These are phyloP conservation scores for Nepenthes alata DNA, from an alignment of 179 eudicot species.

Conservation along the genomic window DNA sequence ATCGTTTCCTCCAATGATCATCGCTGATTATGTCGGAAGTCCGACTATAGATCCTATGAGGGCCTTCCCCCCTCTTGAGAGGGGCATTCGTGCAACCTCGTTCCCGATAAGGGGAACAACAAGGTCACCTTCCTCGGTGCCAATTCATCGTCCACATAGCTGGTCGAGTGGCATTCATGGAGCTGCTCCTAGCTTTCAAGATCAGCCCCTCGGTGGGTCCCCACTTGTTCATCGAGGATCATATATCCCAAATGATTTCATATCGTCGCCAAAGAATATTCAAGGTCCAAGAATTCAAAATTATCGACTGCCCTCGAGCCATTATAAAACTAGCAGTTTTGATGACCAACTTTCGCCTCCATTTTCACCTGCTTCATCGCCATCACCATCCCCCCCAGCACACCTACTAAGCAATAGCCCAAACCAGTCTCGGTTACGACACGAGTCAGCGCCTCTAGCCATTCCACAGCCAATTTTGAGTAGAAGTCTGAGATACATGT, in stretches of 20 bases:
- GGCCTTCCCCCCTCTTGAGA: conserved; percentile 53
- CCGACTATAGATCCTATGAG: conserved; percentile 84
- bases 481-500: conserved; percentile 61
- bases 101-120: conserved; percentile 31
- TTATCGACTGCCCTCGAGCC: conserved; percentile 30
- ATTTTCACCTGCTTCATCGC: conserved; percentile 78
- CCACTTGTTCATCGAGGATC: conserved; percentile 40
- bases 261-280: conserved; percentile 33
- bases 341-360: conserved; percentile 90
- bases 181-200: conserved; percentile 26
- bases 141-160: conserved; percentile 72
- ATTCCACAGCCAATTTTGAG: conserved; percentile 80
- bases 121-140: conserved; percentile 32
- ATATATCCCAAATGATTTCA: conserved; percentile 27
- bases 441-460: conserved; percentile 77
- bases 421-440: conserved; percentile 36
- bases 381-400: conserved; percentile 72
- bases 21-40: conserved; percentile 90
- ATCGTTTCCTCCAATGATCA: conserved; percentile 73
- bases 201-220: conserved; percentile 36
- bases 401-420: conserved; percentile 39
- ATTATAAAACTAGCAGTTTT: conserved; percentile 28
- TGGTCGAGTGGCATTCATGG: conserved; percentile 72
- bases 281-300: conserved; percentile 44
- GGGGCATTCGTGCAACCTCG: conserved; percentile 33